Evolutionary conservation across 176 grass and related monocot species (phyloP).

Genomic region (Lolium rigidum): DNA sequence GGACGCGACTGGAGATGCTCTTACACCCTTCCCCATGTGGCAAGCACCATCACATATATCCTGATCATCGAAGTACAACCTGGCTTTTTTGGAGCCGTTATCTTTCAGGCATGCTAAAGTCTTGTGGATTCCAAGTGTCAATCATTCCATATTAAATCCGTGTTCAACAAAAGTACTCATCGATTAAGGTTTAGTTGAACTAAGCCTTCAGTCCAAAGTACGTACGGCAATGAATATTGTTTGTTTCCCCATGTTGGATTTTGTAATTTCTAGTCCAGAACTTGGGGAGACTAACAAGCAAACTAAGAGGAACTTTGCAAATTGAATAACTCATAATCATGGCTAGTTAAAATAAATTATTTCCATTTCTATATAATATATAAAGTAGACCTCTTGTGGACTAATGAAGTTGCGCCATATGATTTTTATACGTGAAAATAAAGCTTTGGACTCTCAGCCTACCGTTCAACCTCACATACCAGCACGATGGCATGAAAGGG

Average conservation of each 20-base stretch:
- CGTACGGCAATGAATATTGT: constrained; percentile 7
- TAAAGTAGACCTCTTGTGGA: neutral
- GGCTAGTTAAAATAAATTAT: neutral
- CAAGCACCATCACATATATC: neutral
- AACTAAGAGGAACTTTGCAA: neutral
- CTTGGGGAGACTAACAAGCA: neutral
- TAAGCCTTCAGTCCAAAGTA: neutral
- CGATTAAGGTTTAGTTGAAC: neutral
- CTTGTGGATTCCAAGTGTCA: constrained; percentile 51
- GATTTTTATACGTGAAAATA: neutral
- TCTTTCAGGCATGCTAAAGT: constrained; percentile 7
- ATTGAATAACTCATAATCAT: neutral
- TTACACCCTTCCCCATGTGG: constrained; percentile 16
- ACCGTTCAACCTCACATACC: neutral
- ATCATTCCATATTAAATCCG: constrained; percentile 32
- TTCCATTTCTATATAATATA: neutral
- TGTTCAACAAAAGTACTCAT: constrained; percentile 10
- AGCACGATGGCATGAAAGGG: neutral
- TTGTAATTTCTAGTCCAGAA: neutral
- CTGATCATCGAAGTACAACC: constrained; percentile 5
- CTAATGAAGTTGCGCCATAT: fast-evolving
- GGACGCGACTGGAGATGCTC: too few species aligned
- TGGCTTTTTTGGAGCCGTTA: neutral
- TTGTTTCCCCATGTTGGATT: constrained; percentile 33
- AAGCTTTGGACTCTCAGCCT: neutral